Evolutionary conservation across 345 rosid genomes (phyloP).

Genomic region (Brassica rapa): DNA sequence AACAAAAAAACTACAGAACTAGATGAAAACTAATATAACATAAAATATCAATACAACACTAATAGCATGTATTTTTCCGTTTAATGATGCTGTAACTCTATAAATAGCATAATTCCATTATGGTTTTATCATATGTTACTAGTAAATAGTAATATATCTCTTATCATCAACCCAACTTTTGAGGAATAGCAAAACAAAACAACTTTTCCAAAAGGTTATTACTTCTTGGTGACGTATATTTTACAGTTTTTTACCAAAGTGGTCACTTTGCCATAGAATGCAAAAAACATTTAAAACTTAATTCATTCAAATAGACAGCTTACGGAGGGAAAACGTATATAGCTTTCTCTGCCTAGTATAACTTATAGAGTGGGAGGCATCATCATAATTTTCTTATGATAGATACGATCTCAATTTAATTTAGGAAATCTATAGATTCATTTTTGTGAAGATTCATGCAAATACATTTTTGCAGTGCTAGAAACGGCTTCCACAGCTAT

Average conservation of each 20-base stretch:
- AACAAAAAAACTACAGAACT: too few species aligned
- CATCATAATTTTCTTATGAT: slow-evolving; percentile 7
- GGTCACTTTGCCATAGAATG: background rate
- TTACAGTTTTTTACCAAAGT: background rate
- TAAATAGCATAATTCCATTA: too few species aligned
- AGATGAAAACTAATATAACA: too few species aligned
- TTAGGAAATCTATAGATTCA: background rate
- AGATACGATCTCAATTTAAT: slow-evolving; percentile 3
- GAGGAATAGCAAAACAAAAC: too few species aligned
- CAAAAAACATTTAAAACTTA: background rate
- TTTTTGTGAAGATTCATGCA: slow-evolving; percentile 25
- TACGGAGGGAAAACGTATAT: background rate
- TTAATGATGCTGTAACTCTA: too few species aligned
- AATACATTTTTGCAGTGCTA: slow-evolving; percentile 27
- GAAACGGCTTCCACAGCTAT: slow-evolving; percentile 14
- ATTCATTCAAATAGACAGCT: background rate
- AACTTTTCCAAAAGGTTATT: too few species aligned
- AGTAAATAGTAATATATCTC: too few species aligned
- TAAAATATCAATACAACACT: too few species aligned
- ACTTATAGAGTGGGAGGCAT: background rate
- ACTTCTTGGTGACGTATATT: background rate
- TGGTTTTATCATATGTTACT: too few species aligned
- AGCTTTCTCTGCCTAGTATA: slow-evolving; percentile 2
- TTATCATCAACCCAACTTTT: too few species aligned
- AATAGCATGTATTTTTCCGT: too few species aligned